These are phyloP conservation scores for Leccinum subgranulosum DNA, from an alignment of 768 basidiomycete genomes.

Conservation along the genomic window DNA sequence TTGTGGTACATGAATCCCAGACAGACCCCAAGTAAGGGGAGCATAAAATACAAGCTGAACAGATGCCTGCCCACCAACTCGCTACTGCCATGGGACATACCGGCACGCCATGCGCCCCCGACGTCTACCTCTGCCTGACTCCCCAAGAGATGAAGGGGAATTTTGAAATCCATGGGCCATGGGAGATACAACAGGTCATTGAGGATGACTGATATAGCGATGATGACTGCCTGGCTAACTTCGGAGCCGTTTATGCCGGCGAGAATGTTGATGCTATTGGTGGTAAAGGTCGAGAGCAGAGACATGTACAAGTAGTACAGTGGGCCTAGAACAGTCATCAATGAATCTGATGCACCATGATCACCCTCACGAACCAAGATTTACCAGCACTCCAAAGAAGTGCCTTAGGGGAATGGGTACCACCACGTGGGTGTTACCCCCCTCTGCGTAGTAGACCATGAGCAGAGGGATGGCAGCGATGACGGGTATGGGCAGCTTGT, in stretches of 20 bases:
- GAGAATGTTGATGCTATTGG: conserved; percentile 98
- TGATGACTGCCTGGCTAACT: conserved; percentile 89
- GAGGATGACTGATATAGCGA: conserved; percentile 83
- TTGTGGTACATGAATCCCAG: conserved; percentile 92
- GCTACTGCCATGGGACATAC: conserved; percentile 81
- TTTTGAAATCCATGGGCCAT: conserved; percentile 71
- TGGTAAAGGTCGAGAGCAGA: conserved; percentile 91
- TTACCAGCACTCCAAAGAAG: conserved; percentile 74
- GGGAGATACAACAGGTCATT: conserved; percentile 97
- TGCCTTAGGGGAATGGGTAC: conserved; percentile 80
- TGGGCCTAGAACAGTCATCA: conserved; percentile 55
- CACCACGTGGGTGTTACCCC: conserved; percentile 90
- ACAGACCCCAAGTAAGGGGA: conserved; percentile 90
- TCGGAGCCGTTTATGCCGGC: conserved; percentile 98
- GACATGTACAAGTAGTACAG: conserved; percentile 98
- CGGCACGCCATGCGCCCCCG: conserved; percentile 78
- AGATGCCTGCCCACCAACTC: conserved; percentile 90
- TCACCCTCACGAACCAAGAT: conserved; percentile 68
- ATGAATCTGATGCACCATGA: not conserved
- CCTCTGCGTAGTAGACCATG: conserved; percentile 95
- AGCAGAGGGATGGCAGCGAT: conserved; percentile 93
- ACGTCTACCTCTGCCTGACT: conserved; percentile 64
- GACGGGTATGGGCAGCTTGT: conserved; percentile 95
- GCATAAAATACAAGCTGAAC: conserved; percentile 97
- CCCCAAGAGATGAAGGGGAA: conserved; percentile 70